Evolutionary conservation across 257 asterid genomes (phyloP).

Genomic region (Ehretia macrophylla): DNA sequence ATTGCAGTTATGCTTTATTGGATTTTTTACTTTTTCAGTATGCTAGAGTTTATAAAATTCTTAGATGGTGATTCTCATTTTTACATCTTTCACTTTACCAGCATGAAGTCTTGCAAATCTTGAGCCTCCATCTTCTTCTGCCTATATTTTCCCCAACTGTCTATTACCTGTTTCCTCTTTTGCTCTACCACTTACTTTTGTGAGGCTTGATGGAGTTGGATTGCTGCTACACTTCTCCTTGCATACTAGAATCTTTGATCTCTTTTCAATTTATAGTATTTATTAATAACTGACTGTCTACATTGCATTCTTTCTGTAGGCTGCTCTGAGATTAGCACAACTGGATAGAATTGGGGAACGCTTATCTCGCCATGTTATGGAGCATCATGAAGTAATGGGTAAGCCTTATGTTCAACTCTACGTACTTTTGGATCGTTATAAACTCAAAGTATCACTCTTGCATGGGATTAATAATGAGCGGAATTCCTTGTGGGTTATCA

Average conservation of each 20-base stretch:
- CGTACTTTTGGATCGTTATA: background rate
- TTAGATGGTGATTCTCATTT: background rate
- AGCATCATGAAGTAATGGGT: constrained; percentile 99
- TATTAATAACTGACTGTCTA: constrained; percentile 17
- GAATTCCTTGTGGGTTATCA: too few relatives aligned
- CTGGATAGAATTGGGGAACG: constrained; percentile 84
- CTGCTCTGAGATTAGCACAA: constrained; percentile 82
- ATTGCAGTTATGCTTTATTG: background rate
- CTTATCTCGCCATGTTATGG: constrained; percentile 94
- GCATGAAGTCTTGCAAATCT: too few relatives aligned
- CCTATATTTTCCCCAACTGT: too few relatives aligned
- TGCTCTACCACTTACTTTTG: background rate
- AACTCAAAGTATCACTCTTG: background rate
- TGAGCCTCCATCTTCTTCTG: too few relatives aligned
- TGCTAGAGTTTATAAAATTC: background rate
- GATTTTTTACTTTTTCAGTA: background rate
- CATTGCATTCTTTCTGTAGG: constrained; percentile 60
- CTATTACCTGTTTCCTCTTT: background rate
- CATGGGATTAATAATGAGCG: too few relatives aligned
- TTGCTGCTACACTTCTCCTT: constrained; percentile 8
- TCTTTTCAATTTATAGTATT: constrained; percentile 25
- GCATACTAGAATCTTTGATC: constrained; percentile 19
- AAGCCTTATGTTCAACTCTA: constrained; percentile 30
- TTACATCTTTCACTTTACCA: too few relatives aligned
- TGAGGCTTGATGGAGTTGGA: background rate